Conservation (phyloP, 805 yeast species). For the Starmerella floris region DNA sequence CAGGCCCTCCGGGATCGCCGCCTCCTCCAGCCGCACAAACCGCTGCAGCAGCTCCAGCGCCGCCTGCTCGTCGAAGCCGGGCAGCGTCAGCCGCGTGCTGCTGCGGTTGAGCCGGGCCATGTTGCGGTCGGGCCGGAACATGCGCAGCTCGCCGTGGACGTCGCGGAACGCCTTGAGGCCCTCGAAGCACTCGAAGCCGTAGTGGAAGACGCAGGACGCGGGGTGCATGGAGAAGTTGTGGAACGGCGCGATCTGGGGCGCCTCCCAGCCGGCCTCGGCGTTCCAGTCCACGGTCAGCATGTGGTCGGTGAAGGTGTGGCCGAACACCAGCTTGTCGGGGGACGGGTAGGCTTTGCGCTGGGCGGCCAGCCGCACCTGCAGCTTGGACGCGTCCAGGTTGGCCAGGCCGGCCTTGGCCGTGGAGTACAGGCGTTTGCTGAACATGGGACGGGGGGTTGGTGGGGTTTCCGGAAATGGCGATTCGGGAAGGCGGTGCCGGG, state of each 20-base stretch:
- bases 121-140: slow-evolving; percentile 86
- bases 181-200: slow-evolving; percentile 88
- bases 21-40: slow-evolving; percentile 58
- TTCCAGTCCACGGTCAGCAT: slow-evolving; percentile 84
- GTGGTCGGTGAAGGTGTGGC: slow-evolving; percentile 69
- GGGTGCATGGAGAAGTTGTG: slow-evolving; percentile 70
- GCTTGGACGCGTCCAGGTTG: slow-evolving; percentile 42
- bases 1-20: slow-evolving; percentile 67
- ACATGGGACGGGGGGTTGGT: too few species aligned
- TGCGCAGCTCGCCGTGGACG: slow-evolving; percentile 44
- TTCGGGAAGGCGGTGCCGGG: too few species aligned
- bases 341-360: slow-evolving; percentile 44
- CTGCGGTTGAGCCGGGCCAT: slow-evolving; percentile 84
- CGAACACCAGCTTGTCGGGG: slow-evolving; percentile 54
- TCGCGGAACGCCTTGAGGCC: slow-evolving; percentile 86
- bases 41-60: slow-evolving; percentile 62
- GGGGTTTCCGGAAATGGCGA: too few species aligned
- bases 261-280: slow-evolving; percentile 63
- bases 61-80: slow-evolving; percentile 69
- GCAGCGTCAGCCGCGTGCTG: slow-evolving; percentile 79
- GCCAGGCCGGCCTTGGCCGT: not conserved
- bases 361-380: slow-evolving; percentile 36
- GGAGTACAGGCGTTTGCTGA: not conserved
- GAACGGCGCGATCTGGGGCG: slow-evolving; percentile 81
- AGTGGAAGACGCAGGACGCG: slow-evolving; percentile 80